Percentiles rank a stretch among this genome's conserved stretches.
Conservation (phyloP, 148 eudicot species). For the Euryodendron excelsum region DNA sequence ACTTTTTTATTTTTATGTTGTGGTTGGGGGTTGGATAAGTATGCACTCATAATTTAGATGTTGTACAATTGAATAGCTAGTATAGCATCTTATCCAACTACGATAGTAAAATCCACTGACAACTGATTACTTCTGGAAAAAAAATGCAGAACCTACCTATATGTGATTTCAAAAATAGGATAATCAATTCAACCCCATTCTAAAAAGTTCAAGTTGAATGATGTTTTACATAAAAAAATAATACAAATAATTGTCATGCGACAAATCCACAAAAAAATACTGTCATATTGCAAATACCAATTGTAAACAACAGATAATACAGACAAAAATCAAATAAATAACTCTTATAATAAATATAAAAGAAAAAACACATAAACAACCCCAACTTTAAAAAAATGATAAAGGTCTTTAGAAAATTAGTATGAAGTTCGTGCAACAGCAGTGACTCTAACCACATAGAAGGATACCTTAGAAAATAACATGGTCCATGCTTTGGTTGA, state of each 20-base stretch:
- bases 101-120: too few species aligned
- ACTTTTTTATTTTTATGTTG: neutral
- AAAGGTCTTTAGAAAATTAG: constrained; percentile 14
- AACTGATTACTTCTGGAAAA: too few species aligned
- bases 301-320: neutral
- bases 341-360: too few species aligned
- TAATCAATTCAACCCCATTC: neutral
- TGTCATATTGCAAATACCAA: neutral
- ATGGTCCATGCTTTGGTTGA: constrained; percentile 78
- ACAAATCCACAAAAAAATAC: neutral
- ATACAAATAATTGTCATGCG: neutral
- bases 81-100: too few species aligned
- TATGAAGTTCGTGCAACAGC: neutral
- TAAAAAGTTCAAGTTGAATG: neutral
- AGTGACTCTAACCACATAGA: neutral
- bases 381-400: too few species aligned
- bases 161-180: neutral
- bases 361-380: too few species aligned
- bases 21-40: too few species aligned
- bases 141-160: neutral
- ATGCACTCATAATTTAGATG: too few species aligned
- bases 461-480: constrained; percentile 67
- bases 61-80: too few species aligned
- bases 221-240: neutral
- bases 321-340: neutral